Conservation (phyloP, 1,139 yeast species). For the Spencermartinsiella ligniputridi region DNA sequence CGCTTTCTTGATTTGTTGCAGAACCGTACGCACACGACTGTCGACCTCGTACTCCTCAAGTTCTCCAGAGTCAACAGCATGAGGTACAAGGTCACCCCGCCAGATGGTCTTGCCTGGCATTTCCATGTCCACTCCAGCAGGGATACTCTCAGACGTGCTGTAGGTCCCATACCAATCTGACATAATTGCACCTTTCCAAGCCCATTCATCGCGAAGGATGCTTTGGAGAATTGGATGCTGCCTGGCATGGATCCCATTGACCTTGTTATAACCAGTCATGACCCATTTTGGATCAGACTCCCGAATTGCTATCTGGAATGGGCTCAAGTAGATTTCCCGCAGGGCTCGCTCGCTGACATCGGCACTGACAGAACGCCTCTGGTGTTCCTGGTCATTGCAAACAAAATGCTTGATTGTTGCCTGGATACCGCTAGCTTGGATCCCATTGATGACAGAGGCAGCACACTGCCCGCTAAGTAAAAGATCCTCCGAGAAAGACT, state of each 20-base stretch:
- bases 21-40: constrained; percentile 44
- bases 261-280: constrained; percentile 58
- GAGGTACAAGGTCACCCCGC: constrained; percentile 38
- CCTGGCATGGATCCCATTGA: constrained; percentile 54
- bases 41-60: constrained; percentile 32
- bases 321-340: constrained; percentile 56
- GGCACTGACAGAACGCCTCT: constrained; percentile 46
- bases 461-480: constrained; percentile 56
- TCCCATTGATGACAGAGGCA: constrained; percentile 50
- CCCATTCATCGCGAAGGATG: constrained; percentile 53
- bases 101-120: constrained; percentile 59
- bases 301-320: constrained; percentile 56
- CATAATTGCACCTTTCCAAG: constrained; percentile 53
- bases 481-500: constrained; percentile 61
- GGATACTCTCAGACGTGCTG: constrained; percentile 43
- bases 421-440: constrained; percentile 55
- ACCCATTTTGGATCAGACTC: constrained; percentile 46
- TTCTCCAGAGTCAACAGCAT: constrained; percentile 20
- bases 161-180: constrained; percentile 65
- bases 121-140: constrained; percentile 57
- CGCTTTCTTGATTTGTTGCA: constrained; percentile 44
- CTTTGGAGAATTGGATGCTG: constrained; percentile 42
- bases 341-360: constrained; percentile 53
- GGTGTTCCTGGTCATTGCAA: constrained; percentile 63
- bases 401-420: constrained; percentile 44